Conservation (phyloP, 169 alveolate genomes). For the Plasmodium malariae region DNA sequence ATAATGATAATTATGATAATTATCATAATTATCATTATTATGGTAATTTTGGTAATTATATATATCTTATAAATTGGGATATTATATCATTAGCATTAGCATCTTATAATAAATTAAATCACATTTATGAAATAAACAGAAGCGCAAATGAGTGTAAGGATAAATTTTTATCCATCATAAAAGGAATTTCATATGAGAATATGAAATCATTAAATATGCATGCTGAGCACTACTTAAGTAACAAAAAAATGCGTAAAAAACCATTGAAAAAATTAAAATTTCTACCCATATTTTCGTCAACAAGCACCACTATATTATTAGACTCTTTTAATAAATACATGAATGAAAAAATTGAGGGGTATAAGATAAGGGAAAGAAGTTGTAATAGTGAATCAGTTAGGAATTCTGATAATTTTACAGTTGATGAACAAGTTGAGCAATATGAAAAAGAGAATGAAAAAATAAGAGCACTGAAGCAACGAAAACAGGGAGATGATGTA, state of each 20-base stretch:
- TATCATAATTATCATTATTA: too few species aligned
- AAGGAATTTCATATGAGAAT: conserved; percentile 1
- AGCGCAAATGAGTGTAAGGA: conserved; percentile 65
- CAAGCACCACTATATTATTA: conserved; percentile 18
- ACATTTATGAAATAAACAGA: conserved; percentile 37
- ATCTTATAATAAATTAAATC: conserved; percentile 64
- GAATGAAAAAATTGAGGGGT: conserved; percentile 25
- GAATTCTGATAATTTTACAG: neutral
- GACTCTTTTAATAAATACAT: conserved; percentile 34
- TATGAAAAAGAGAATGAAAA: neutral
- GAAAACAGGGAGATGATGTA: neutral
- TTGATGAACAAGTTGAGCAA: too few species aligned
- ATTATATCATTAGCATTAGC: conserved; percentile 66
- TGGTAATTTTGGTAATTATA: conserved; percentile 11
- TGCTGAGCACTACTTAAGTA: conserved; percentile 22
- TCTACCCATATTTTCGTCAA: conserved; percentile 38
- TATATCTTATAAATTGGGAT: conserved; percentile 56
- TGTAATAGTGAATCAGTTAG: too few species aligned
- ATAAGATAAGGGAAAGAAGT: conserved; percentile 5
- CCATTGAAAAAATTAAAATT: conserved; percentile 28
- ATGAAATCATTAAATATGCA: conserved; percentile 1
- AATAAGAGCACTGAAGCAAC: neutral
- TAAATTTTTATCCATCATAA: conserved; percentile 48
- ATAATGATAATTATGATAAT: too few species aligned
- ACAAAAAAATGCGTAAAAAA: conserved; percentile 19